A percentile compares a stretch with the other conserved stretches of the same genome.
phyloP scores from a whole-genome alignment of 2,329 filamentous ascomycete genomes.

The Purpureocillium takamizusanense region DNA sequence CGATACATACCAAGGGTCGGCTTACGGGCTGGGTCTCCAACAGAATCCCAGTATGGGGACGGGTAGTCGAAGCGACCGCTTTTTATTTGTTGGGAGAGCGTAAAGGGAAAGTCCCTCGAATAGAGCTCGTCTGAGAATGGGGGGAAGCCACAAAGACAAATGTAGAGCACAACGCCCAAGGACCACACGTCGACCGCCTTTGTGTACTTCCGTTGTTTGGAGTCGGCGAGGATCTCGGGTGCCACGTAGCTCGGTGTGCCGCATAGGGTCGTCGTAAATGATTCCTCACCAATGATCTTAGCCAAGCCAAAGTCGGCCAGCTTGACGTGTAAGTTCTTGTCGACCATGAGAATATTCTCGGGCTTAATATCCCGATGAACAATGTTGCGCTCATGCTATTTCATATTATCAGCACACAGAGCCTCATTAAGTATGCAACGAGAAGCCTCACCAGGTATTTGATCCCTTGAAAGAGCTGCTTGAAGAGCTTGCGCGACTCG shows the following conservation, averaged over 20 bases:
- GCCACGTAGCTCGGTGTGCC: conserved; percentile 97
- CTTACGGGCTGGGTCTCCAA: conserved; percentile 58
- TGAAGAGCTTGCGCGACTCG: conserved; percentile 79
- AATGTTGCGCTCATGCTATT: conserved; percentile 92
- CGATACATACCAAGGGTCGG: neutral
- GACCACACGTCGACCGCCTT: conserved; percentile 96
- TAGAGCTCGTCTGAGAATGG: conserved; percentile 94
- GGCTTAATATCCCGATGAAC: conserved; percentile 97
- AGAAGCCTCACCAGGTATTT: conserved; percentile 76
- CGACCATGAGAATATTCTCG: conserved; percentile 85
- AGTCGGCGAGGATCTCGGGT: conserved; percentile 84
- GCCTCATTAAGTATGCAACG: neutral
- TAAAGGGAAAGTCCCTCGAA: conserved; percentile 73
- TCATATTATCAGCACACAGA: neutral
- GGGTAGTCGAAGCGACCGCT: conserved; percentile 87
- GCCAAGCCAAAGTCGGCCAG: conserved; percentile 93
- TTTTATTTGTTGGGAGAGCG: conserved; percentile 81
- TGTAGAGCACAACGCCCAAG: conserved; percentile 94
- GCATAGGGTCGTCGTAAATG: conserved; percentile 91
- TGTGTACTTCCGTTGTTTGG: conserved; percentile 77
- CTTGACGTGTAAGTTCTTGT: conserved; percentile 80
- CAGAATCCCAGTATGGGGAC: conserved; percentile 73
- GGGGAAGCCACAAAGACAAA: conserved; percentile 92
- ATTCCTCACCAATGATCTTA: conserved; percentile 97
- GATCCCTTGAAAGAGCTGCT: conserved; percentile 84